These are phyloP conservation scores for Angomonas ambiguus DNA, from an alignment of 208 protist species.

Conservation along the genomic window DNA sequence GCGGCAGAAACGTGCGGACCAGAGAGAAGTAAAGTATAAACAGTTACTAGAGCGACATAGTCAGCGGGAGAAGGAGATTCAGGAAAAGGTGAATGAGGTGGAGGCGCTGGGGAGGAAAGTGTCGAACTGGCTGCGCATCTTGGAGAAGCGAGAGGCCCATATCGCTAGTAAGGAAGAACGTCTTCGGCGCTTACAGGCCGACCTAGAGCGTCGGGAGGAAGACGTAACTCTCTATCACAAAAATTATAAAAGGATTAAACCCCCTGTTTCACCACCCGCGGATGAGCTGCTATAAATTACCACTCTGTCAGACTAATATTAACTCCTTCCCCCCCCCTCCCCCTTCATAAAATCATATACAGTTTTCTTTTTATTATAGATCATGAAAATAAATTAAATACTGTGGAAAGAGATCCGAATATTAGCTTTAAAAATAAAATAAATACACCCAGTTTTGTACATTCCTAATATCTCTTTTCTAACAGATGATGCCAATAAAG, in stretches of 20 bases:
- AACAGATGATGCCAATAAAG: not conserved
- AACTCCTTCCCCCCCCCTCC: too few relatives aligned
- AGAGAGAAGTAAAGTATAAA: constrained; percentile 38
- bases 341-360: too few relatives aligned
- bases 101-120: constrained; percentile 64
- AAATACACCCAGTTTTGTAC: too few relatives aligned
- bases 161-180: constrained; percentile 56
- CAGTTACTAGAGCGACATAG: constrained; percentile 38
- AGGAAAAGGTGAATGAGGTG: constrained; percentile 50
- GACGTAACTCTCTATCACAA: constrained; percentile 30
- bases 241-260: constrained; percentile 29
- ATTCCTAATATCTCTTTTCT: not conserved
- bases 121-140: constrained; percentile 60
- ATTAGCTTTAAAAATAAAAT: constrained; percentile 10
- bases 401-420: not conserved
- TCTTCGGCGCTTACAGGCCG: constrained; percentile 48
- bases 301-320: too few relatives aligned
- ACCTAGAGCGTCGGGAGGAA: constrained; percentile 54
- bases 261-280: constrained; percentile 1
- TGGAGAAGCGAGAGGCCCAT: constrained; percentile 61
- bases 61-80: constrained; percentile 44
- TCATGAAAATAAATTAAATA: too few relatives aligned
- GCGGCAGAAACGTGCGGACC: constrained; percentile 22
- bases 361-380: too few relatives aligned
- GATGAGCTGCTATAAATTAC: not conserved